Evolutionary conservation across 164 flowering plant genomes (phyloP).

Genomic region (Tinospora cordifolia): DNA sequence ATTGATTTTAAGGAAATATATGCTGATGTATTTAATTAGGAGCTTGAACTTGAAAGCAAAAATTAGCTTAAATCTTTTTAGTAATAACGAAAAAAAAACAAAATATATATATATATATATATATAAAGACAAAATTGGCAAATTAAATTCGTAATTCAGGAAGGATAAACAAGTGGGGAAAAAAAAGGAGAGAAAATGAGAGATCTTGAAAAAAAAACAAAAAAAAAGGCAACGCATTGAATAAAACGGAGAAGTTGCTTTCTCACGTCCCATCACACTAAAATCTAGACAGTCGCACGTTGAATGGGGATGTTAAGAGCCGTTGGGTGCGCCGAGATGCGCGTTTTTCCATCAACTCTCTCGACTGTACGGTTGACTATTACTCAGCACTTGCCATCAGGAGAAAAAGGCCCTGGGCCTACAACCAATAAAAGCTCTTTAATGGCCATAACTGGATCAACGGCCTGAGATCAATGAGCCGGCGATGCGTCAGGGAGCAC

Average conservation of each 20-base stretch:
- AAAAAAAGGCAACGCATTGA: no score
- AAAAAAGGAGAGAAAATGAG: no score
- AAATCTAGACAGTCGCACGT: slow-evolving; percentile 1
- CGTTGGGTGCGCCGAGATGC: neutral
- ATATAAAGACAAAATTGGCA: no score
- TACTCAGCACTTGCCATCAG: neutral
- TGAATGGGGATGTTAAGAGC: neutral
- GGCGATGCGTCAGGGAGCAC: neutral
- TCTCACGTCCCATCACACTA: slow-evolving; percentile 5
- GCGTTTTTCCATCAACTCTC: neutral
- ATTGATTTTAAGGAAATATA: no score
- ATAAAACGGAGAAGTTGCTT: neutral
- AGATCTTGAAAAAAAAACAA: no score
- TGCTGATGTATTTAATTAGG: no score
- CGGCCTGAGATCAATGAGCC: neutral
- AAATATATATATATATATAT: no score
- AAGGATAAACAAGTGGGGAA: no score
- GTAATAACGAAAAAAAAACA: no score
- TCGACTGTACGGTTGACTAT: neutral
- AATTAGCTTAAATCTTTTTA: no score
- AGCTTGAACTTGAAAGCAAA: no score
- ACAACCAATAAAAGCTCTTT: neutral
- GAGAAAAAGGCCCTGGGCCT: neutral
- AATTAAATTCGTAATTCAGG: no score
- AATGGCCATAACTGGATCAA: neutral